These are phyloP conservation scores for Umbellularia californica DNA, from an alignment of 164 flowering plant species.

Conservation along the genomic window DNA sequence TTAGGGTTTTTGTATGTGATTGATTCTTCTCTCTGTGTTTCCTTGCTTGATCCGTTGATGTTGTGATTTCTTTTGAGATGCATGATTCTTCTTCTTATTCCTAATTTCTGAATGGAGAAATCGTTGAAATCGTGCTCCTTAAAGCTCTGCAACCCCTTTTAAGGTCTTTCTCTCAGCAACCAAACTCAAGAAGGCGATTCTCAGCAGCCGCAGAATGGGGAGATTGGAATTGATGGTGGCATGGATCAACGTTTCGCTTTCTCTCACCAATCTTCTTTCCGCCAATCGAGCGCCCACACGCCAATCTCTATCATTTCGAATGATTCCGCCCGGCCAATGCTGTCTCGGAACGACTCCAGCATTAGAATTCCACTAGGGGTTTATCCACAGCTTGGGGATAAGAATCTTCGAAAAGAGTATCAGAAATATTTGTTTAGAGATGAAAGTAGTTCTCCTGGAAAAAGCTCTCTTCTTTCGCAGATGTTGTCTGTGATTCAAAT, in stretches of 20 bases:
- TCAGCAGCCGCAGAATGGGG: constrained; percentile 23
- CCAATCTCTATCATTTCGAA: constrained; percentile 32
- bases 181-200: constrained; percentile 14
- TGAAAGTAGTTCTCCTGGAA: constrained; percentile 18
- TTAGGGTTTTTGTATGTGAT: no score
- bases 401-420: constrained; percentile 4
- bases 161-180: constrained; percentile 14
- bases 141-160: no score
- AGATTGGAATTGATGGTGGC: constrained; percentile 20
- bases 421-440: constrained; percentile 17
- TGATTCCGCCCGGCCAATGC: constrained; percentile 37
- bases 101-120: no score
- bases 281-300: constrained; percentile 35
- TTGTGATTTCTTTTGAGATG: no score
- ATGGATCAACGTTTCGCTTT: constrained; percentile 67
- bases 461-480: constrained; percentile 23
- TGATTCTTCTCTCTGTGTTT: no score
- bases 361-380: constrained; percentile 40
- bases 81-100: no score
- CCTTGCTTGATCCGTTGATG: no score
- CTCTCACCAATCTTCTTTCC: constrained; percentile 63
- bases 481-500: constrained; percentile 30
- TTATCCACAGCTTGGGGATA: constrained; percentile 19
- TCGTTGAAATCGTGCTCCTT: no score
- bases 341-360: constrained; percentile 46